phyloP scores from a whole-genome alignment of 2,329 filamentous ascomycete genomes.

The Colletotrichum sp. region DNA sequence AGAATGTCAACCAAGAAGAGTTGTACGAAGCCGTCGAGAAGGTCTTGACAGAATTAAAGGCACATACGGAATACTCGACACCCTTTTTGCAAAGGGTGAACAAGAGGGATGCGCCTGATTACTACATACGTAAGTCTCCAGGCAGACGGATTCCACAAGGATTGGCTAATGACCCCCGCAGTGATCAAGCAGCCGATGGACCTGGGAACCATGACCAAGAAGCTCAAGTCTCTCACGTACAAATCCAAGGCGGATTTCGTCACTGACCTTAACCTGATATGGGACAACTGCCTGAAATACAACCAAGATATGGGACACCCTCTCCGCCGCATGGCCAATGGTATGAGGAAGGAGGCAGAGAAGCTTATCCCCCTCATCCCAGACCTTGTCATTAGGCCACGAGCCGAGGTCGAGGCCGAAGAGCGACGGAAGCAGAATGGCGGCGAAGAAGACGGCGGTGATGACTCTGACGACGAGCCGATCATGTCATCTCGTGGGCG shows the following conservation, averaged over 20 bases:
- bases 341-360: slow-evolving; percentile 97
- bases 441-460: slow-evolving; percentile 79
- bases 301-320: slow-evolving; percentile 90
- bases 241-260: slow-evolving; percentile 96
- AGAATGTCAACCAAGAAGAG: slow-evolving; percentile 96
- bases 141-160: background rate
- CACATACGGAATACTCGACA: slow-evolving; percentile 96
- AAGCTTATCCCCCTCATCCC: slow-evolving; percentile 95
- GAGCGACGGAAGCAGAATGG: slow-evolving; percentile 86
- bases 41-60: slow-evolving; percentile 95
- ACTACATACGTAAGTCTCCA: slow-evolving; percentile 77
- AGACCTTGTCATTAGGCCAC: slow-evolving; percentile 86
- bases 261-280: slow-evolving; percentile 90
- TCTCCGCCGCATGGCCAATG: slow-evolving; percentile 88
- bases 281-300: slow-evolving; percentile 96
- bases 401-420: slow-evolving; percentile 92
- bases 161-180: slow-evolving; percentile 39
- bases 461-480: slow-evolving; percentile 95
- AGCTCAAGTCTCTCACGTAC: slow-evolving; percentile 80
- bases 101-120: slow-evolving; percentile 96
- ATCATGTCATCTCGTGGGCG: slow-evolving; percentile 97
- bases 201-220: slow-evolving; percentile 97
- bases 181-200: slow-evolving; percentile 98
- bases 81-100: slow-evolving; percentile 94
- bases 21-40: slow-evolving; percentile 97